These are phyloP conservation scores for Boletus subparvulus DNA, from an alignment of 768 basidiomycete genomes.

Conservation along the genomic window DNA sequence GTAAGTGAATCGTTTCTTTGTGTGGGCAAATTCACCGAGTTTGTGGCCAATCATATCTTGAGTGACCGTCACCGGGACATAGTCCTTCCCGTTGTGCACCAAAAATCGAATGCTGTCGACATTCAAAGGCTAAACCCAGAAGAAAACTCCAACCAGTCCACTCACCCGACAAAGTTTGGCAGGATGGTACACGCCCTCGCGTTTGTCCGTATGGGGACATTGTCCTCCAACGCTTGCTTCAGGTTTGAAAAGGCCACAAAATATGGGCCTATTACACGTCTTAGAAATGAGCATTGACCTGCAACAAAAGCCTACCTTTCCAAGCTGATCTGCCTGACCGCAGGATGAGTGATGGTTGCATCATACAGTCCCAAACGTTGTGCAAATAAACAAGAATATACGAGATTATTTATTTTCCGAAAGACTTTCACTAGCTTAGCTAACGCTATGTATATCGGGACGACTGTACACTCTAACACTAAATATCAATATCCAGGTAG, in stretches of 20 bases:
- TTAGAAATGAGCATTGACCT: not conserved
- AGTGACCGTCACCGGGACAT: constrained; percentile 79
- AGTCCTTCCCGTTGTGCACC: constrained; percentile 94
- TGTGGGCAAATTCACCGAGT: constrained; percentile 90
- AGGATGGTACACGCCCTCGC: constrained; percentile 90
- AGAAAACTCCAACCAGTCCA: not conserved
- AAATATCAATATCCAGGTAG: not conserved
- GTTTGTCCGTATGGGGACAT: constrained; percentile 84
- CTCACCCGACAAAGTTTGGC: constrained; percentile 94
- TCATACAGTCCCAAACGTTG: constrained; percentile 22
- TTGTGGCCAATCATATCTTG: constrained; percentile 99
- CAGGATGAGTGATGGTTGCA: constrained; percentile 63
- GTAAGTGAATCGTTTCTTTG: constrained; percentile 83
- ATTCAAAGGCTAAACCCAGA: not conserved
- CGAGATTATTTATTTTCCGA: not conserved
- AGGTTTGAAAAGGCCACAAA: constrained; percentile 93
- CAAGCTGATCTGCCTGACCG: constrained; percentile 77
- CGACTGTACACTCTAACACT: not conserved
- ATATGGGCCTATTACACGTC: constrained; percentile 67
- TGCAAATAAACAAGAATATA: constrained; percentile 3
- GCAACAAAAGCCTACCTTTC: constrained; percentile 55
- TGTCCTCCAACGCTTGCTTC: constrained; percentile 73
- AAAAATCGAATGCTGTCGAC: constrained; percentile 71
- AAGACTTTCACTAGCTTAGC: not conserved
- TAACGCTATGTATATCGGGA: not conserved